phyloP scores from a whole-genome alignment of 1,139 yeast genomes.

The Geotrichum aggregatum region DNA sequence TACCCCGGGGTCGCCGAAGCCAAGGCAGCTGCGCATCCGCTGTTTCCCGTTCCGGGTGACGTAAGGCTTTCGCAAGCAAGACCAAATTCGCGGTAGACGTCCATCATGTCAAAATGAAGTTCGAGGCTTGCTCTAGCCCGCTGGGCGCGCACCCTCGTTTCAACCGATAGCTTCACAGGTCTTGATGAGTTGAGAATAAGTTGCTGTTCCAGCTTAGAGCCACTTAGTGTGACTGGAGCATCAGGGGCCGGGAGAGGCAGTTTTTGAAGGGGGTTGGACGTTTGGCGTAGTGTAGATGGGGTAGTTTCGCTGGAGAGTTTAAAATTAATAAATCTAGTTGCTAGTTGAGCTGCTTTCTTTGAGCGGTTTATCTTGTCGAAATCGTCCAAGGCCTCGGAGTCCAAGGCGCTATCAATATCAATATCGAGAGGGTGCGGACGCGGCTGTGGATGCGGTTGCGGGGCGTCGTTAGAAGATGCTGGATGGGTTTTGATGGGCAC shows the following conservation, averaged over 20 bases:
- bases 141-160: constrained; percentile 16
- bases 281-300: neutral
- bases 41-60: no score
- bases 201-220: constrained; percentile 5
- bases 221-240: neutral
- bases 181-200: neutral
- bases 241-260: neutral
- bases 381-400: neutral
- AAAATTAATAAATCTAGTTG: neutral
- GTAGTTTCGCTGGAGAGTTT: neutral
- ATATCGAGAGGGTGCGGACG: no score
- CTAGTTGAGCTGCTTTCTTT: constrained; percentile 2
- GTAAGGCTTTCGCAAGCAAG: neutral
- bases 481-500: no score
- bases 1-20: no score
- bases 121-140: constrained; percentile 16
- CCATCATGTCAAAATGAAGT: constrained; percentile 13
- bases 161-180: constrained; percentile 3
- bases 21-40: no score
- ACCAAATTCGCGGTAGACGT: constrained; percentile 22
- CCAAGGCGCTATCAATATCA: no score
- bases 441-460: no score
- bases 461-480: no score
- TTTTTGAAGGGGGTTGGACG: neutral
- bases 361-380: neutral